phyloP scores from a whole-genome alignment of 2,329 filamentous ascomycete genomes.

The Neofusicoccum kwambonambiense region DNA sequence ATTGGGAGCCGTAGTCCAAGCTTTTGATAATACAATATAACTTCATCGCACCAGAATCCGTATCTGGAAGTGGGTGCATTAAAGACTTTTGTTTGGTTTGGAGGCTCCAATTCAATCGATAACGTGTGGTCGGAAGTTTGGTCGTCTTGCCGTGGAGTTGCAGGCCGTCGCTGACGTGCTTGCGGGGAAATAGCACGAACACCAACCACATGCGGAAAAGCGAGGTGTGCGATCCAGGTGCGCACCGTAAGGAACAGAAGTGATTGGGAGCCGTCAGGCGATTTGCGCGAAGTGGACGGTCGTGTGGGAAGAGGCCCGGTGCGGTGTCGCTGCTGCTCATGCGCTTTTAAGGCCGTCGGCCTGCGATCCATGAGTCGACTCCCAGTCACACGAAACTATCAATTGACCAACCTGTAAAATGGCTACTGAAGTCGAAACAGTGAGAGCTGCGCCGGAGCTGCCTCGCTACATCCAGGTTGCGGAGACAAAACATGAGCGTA shows the following conservation, averaged over 20 bases:
- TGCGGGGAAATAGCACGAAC: slow-evolving; percentile 14
- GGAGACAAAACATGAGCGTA: slow-evolving; percentile 9
- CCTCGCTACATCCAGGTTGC: neutral
- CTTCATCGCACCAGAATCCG: neutral
- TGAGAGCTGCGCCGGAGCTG: neutral
- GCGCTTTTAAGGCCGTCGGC: neutral
- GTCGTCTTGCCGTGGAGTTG: neutral
- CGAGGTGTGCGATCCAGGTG: neutral
- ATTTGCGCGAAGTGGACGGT: neutral
- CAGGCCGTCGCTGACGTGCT: slow-evolving; percentile 11
- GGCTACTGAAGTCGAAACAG: neutral
- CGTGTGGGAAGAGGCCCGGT: neutral
- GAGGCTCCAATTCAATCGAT: no score
- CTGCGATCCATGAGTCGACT: neutral
- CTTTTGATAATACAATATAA: neutral
- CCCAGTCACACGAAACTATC: neutral
- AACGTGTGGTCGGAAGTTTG: neutral
- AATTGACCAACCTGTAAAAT: neutral
- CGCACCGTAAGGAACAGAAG: neutral
- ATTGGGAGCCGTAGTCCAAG: neutral
- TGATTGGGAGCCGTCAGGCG: neutral
- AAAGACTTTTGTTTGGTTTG: no score
- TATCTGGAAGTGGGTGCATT: no score
- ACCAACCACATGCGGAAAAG: neutral
- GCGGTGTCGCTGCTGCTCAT: neutral